phyloP scores from a whole-genome alignment of 129 eudicot genomes.

The Solidago caesia region DNA sequence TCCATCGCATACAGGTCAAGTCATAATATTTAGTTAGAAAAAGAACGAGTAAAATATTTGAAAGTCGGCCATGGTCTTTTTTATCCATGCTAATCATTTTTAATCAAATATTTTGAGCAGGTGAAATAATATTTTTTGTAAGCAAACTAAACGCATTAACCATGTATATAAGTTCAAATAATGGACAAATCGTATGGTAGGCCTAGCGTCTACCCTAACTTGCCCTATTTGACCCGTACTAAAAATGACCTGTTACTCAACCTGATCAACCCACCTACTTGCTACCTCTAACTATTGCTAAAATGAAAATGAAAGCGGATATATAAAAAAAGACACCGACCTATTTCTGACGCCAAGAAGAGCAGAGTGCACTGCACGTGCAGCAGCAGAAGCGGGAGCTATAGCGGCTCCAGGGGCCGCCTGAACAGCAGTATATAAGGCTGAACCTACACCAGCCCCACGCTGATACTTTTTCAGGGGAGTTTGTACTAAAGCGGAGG shows the following conservation, averaged over 20 bases:
- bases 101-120: background rate
- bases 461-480: constrained; percentile 83
- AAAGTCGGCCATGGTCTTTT: background rate
- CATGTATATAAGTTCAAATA: background rate
- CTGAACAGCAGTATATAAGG: constrained; percentile 72
- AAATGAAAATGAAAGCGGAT: background rate
- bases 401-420: constrained; percentile 96
- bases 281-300: background rate
- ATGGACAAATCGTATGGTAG: background rate
- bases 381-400: constrained; percentile 95
- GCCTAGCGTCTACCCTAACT: background rate
- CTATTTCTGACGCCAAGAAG: constrained; percentile 94
- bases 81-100: background rate
- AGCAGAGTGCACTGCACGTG: constrained; percentile 83
- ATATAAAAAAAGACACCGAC: constrained; percentile 33
- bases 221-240: background rate
- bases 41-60: background rate
- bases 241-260: background rate
- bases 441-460: constrained; percentile 76
- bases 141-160: background rate
- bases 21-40: background rate
- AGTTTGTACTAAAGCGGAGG: constrained; percentile 71
- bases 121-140: background rate
- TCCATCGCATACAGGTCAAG: background rate
- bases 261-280: background rate